Base-by-base conservation (phyloP, 2,329 filamentous ascomycete genomes). In the Aspergillus intermedius region DNA sequence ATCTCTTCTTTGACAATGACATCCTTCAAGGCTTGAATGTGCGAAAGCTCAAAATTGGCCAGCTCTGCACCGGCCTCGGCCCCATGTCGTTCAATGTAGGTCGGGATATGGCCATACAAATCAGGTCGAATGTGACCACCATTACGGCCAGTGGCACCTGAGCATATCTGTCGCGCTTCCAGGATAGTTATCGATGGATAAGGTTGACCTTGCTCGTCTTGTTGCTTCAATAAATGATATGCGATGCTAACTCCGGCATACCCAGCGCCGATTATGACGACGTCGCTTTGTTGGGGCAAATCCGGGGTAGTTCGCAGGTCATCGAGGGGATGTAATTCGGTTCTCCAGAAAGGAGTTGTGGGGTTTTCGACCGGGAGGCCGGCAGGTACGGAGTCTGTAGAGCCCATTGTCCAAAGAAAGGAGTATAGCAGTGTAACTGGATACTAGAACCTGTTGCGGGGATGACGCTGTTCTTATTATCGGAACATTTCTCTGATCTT, bases 251-350 rank as follows among this genome's bases (percentile, higher is more conserved):
- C 67, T 2, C 76, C 76, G 4, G 75, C 65, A 47, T 71, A 75
- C 0, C 76, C 76, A 12, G 72, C 69, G 0, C 75, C 76, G 7
- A 78, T 67, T 34, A 78, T 70, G 13, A 71, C 65, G 45, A 78
- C 68, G 42, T 78, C 74, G 25, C 63, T 67, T 25, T 69, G 49
- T 0, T 54, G 41, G 0, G 74, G 75, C 0, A 78, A 56, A 25
- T 51, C 40, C 10, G 54, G 47, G 12, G 57, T 59, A n/a, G 49
- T 55, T 44, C 52, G 57, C 25, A 55, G 44, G 12, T 54, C 44
- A 34, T 59, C 55, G 8, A 58, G 49, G 23, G 47, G 34, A 42
- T 59, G 49, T 25, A 47, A 50, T 22, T 56, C 49, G 12, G 51
- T 56, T 39, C 55, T 51, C 57, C 57, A 59, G 40, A 56, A 59